phyloP scores from a whole-genome alignment of 1,284 basidiomycete genomes.

The Puccinia polysora region DNA sequence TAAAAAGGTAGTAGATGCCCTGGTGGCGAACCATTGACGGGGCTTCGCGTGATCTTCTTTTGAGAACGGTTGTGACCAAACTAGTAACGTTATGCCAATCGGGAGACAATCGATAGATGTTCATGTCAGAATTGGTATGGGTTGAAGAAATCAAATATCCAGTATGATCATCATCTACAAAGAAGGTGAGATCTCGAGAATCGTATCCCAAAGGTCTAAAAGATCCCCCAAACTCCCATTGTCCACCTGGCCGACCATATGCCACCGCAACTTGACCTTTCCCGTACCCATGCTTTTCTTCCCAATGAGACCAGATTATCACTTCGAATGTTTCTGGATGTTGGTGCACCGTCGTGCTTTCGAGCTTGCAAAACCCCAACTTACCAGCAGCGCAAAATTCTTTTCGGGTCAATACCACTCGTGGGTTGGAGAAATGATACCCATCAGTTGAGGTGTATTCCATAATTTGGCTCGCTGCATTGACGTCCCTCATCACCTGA shows the following conservation, averaged over 20 bases:
- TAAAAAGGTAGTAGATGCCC: constrained; percentile 7
- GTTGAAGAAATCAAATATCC: constrained; percentile 19
- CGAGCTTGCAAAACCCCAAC: constrained; percentile 2
- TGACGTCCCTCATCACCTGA: not conserved
- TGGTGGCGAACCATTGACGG: constrained; percentile 2
- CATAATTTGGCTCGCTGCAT: not conserved
- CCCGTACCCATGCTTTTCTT: not conserved
- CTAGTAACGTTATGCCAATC: not conserved
- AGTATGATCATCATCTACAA: constrained; percentile 4
- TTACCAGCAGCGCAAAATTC: not conserved
- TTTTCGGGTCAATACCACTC: not conserved
- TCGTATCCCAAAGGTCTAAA: constrained; percentile 9
- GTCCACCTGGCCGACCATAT: not conserved
- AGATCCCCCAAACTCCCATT: not conserved
- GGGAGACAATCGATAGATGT: constrained; percentile 1
- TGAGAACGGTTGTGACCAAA: constrained; percentile 7
- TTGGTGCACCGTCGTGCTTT: not conserved
- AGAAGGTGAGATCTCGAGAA: constrained; percentile 1
- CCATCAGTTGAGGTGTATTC: constrained; percentile 6
- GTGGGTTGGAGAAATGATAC: not conserved
- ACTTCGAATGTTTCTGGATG: not conserved
- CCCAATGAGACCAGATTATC: constrained; percentile 23
- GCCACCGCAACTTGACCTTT: not conserved
- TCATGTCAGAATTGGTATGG: not conserved
- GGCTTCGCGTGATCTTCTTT: constrained; percentile 1